Base-by-base conservation (phyloP, 2,329 filamentous ascomycete species). In the Talaromyces sp. region DNA sequence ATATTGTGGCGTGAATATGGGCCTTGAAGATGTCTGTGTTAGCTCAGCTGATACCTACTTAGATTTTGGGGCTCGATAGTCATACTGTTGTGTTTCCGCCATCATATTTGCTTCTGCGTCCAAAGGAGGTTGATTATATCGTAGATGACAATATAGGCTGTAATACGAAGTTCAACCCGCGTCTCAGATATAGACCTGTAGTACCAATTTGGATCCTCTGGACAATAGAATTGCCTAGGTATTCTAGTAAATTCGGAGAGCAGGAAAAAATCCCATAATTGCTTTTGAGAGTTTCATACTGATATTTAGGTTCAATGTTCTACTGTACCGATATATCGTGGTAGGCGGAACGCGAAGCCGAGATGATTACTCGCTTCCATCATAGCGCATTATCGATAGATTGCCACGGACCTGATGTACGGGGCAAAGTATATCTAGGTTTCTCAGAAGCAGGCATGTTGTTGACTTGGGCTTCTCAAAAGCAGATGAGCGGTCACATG, bases 1-100 rank as follows among this genome's bases (percentile, higher is more conserved):
- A 67, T 74, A 74, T 16, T 60, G 66, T 10, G 67, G 69, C 9
- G 65, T 69, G 27, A 66, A 68, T 22, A 73, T 67, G 10, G 39
- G 49, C n/a, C 39, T n/a, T 35, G 39, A 27, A 16, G n/a, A 19
- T 39, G 37, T 33, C 33, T 31, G 47, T 49, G 47, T 62, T 35
- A 62, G 35, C 24, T 56, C 27, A 33, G 37, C 47, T 39, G 35
- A 52, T 31, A 16, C 16, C 41, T 43, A 33, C 13, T 41, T n/a
- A n/a, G 39, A 41, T 22, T 27, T 9, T 37, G 35, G 39, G 37
- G 56, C 37, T 31, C 16, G n/a, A 19, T 37, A n/a, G 13, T 10
- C 59, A 52, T 61, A 61, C 59, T 61, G 22, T 41, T 61, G 19
- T n/a, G 33, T 41, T 22, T 61, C 59, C 35, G 43, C 49, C 27